phyloP scores from a whole-genome alignment of 2,329 filamentous ascomycete genomes.

The Escovopsis sp. region DNA sequence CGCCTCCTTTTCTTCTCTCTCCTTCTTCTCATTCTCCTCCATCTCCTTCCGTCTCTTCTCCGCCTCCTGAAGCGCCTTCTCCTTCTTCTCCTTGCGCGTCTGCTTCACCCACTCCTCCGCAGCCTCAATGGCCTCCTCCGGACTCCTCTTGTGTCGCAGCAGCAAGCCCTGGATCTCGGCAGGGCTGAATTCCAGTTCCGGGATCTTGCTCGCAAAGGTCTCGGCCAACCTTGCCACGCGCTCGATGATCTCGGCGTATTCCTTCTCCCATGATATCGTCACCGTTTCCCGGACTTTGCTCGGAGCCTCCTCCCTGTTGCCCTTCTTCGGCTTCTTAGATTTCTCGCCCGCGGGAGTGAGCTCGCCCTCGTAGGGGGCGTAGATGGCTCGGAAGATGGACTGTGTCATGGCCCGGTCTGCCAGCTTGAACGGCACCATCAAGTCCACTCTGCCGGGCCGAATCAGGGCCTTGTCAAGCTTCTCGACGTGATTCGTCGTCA shows the following conservation, averaged over 20 bases:
- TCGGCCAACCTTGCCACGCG: slow-evolving; percentile 31
- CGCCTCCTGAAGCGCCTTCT: slow-evolving; percentile 27
- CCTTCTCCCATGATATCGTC: slow-evolving; percentile 14
- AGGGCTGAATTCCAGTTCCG: slow-evolving; percentile 40
- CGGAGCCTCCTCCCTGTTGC: slow-evolving; percentile 5
- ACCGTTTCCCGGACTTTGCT: slow-evolving; percentile 17
- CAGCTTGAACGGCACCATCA: slow-evolving; percentile 40
- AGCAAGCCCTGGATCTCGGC: slow-evolving; percentile 47
- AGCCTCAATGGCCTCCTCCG: slow-evolving; percentile 31
- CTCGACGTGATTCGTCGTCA: slow-evolving; percentile 51
- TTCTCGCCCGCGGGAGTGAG: neutral
- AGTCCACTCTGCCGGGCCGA: slow-evolving; percentile 47
- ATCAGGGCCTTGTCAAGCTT: slow-evolving; percentile 48
- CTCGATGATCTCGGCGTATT: slow-evolving; percentile 21
- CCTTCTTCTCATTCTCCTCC: slow-evolving; percentile 17
- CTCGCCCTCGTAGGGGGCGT: slow-evolving; percentile 32
- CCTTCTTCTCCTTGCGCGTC: slow-evolving; percentile 33
- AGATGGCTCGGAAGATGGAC: slow-evolving; percentile 44
- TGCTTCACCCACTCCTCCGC: slow-evolving; percentile 35
- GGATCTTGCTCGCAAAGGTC: slow-evolving; percentile 36
- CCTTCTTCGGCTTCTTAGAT: neutral
- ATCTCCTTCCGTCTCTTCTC: slow-evolving; percentile 25
- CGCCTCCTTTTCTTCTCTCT: slow-evolving; percentile 16
- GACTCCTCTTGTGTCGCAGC: slow-evolving; percentile 39
- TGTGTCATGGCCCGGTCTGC: slow-evolving; percentile 38